Conservation (phyloP, 23 red algal species). For the Gracilariopsis chorda region DNA sequence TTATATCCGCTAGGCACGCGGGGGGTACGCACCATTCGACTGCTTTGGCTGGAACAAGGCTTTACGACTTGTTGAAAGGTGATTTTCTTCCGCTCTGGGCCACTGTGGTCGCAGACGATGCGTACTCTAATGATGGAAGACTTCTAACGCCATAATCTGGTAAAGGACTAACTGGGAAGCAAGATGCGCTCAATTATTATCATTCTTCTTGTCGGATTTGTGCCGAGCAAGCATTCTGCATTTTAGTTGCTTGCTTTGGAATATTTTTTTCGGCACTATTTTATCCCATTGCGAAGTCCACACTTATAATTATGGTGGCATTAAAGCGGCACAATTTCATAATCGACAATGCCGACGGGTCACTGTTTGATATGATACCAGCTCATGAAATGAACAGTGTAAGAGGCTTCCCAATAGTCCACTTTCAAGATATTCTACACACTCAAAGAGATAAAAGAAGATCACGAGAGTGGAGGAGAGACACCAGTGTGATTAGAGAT, state of each 20-base stretch:
- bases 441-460: no score
- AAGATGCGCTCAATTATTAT: slow-evolving; percentile 43
- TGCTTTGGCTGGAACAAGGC: neutral
- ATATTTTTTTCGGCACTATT: slow-evolving; percentile 11
- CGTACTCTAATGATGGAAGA: neutral
- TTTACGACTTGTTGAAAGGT: neutral
- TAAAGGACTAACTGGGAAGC: neutral
- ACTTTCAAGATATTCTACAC: no score
- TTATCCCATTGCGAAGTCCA: neutral
- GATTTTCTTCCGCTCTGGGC: neutral
- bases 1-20: slow-evolving; percentile 4
- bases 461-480: no score
- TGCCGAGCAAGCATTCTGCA: neutral
- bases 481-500: no score
- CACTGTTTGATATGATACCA: no score
- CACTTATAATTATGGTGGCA: neutral
- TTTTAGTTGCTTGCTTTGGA: neutral
- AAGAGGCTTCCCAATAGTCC: no score
- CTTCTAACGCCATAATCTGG: slow-evolving; percentile 6
- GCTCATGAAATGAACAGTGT: no score
- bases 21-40: neutral
- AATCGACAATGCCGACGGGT: no score
- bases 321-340: no score
- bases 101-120: slow-evolving; percentile 10
- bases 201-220: neutral